A percentile compares a stretch with the other conserved stretches of the same genome.
Evolutionary conservation across 805 yeast genomes (phyloP).

Genomic region (Wickerhamomyces xylosicus): DNA sequence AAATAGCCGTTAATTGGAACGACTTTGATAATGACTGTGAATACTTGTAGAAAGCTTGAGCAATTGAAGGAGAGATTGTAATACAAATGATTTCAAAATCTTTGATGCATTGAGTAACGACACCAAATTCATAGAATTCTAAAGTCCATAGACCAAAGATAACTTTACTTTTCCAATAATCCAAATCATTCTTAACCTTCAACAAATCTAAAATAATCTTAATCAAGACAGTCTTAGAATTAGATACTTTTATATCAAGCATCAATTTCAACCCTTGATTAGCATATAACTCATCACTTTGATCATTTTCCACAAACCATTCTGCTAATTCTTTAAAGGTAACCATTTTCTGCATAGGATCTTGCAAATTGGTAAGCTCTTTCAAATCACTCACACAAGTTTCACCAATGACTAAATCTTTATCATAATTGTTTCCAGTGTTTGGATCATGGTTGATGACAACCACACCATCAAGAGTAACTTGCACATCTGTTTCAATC

Average conservation of each 20-base stretch:
- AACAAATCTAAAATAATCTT: constrained; percentile 27
- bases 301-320: constrained; percentile 22
- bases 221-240: constrained; percentile 31
- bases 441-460: constrained; percentile 44
- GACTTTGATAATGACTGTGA: constrained; percentile 25
- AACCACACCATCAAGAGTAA: constrained; percentile 40
- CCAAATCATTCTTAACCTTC: constrained; percentile 26
- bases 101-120: constrained; percentile 26
- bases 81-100: constrained; percentile 26
- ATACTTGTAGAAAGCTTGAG: constrained; percentile 24
- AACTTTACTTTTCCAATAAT: constrained; percentile 33
- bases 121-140: constrained; percentile 33
- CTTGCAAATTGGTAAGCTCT: constrained; percentile 23
- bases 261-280: constrained; percentile 22
- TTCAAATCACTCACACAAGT: constrained; percentile 26
- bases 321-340: constrained; percentile 29
- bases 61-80: constrained; percentile 23
- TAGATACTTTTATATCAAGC: constrained; percentile 42
- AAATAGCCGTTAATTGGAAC: constrained; percentile 47
- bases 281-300: constrained; percentile 5
- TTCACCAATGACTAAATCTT: constrained; percentile 25
- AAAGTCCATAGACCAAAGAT: constrained; percentile 45
- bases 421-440: constrained; percentile 39
- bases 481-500: constrained; percentile 48
- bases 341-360: constrained; percentile 27